These are phyloP conservation scores for Calocybe indica DNA, from an alignment of 768 basidiomycete genomes.

Conservation along the genomic window DNA sequence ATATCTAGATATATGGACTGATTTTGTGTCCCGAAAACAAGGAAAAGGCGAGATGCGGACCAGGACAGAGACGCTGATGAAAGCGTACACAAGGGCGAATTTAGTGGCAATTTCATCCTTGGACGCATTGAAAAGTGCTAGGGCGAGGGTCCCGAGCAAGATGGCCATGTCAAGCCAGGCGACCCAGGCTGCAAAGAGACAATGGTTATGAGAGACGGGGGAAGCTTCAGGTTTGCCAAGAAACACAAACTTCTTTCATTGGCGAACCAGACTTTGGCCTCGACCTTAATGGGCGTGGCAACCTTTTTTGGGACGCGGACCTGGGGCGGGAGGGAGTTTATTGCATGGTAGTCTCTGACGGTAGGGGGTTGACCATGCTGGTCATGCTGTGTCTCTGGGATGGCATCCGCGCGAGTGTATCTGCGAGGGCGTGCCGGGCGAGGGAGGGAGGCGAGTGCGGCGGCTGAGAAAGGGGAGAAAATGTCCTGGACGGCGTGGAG, in stretches of 20 bases:
- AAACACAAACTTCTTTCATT: slow-evolving; percentile 77
- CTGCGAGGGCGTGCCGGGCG: slow-evolving; percentile 34
- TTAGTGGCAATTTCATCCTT: slow-evolving; percentile 61
- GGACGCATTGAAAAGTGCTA: slow-evolving; percentile 87
- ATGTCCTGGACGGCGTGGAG: slow-evolving; percentile 57
- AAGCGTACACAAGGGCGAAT: slow-evolving; percentile 81
- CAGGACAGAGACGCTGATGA: slow-evolving; percentile 67
- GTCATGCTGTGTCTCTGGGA: slow-evolving; percentile 54
- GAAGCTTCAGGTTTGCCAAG: background rate
- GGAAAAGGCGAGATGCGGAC: slow-evolving; percentile 27
- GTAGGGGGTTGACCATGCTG: slow-evolving; percentile 50
- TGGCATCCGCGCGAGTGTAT: slow-evolving; percentile 68
- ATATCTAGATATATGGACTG: slow-evolving; percentile 44
- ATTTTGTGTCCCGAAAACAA: background rate
- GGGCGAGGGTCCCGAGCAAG: slow-evolving; percentile 75
- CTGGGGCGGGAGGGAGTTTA: slow-evolving; percentile 54
- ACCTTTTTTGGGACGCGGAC: slow-evolving; percentile 81
- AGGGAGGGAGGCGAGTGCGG: slow-evolving; percentile 49
- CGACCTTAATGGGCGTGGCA: slow-evolving; percentile 76
- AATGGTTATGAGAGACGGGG: background rate
- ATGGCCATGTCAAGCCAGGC: slow-evolving; percentile 86
- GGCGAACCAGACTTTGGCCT: slow-evolving; percentile 96
- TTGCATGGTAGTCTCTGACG: slow-evolving; percentile 71
- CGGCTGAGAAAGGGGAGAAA: slow-evolving; percentile 63
- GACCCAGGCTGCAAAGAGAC: slow-evolving; percentile 65